Percentiles rank a stretch among this genome's conserved stretches.
Conservation (phyloP, 768 basidiomycete genomes). For the Scleroderma citrinum region DNA sequence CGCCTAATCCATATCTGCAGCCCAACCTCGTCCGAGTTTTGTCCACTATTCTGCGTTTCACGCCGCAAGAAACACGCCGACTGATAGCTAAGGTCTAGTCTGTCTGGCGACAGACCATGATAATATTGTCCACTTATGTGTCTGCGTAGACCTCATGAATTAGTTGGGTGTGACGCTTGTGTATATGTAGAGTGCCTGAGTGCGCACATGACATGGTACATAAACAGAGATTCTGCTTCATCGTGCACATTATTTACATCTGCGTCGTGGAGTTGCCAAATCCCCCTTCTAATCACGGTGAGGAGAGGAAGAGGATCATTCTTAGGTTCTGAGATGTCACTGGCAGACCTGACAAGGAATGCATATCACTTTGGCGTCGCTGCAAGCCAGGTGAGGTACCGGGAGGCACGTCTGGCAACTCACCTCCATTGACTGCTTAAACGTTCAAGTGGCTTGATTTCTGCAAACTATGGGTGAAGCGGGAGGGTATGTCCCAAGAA, state of each 20-base stretch:
- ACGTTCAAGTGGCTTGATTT: constrained; percentile 58
- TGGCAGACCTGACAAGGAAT: constrained; percentile 65
- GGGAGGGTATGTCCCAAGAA: constrained; percentile 35
- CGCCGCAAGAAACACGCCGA: constrained; percentile 88
- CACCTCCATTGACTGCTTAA: constrained; percentile 2
- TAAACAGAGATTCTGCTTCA: too few species aligned
- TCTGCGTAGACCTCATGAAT: too few species aligned
- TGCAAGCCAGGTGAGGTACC: constrained; percentile 48
- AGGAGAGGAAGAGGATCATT: too few species aligned
- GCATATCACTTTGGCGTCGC: constrained; percentile 67
- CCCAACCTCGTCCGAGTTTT: constrained; percentile 88
- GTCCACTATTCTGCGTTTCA: constrained; percentile 89
- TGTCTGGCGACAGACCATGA: too few species aligned
- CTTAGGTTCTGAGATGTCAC: constrained; percentile 42
- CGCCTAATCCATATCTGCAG: constrained; percentile 31
- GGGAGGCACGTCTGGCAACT: background rate
- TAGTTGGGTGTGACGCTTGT: too few species aligned
- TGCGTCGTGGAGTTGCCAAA: too few species aligned
- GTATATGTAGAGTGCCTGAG: too few species aligned
- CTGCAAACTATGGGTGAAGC: constrained; percentile 56
- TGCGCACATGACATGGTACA: too few species aligned
- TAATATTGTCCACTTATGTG: too few species aligned
- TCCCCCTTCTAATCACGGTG: too few species aligned
- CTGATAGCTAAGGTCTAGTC: constrained; percentile 77
- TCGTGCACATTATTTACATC: too few species aligned